Base-by-base conservation (phyloP, 192 early-diverging fungal genomes). In the Coemansia sp. region DNA sequence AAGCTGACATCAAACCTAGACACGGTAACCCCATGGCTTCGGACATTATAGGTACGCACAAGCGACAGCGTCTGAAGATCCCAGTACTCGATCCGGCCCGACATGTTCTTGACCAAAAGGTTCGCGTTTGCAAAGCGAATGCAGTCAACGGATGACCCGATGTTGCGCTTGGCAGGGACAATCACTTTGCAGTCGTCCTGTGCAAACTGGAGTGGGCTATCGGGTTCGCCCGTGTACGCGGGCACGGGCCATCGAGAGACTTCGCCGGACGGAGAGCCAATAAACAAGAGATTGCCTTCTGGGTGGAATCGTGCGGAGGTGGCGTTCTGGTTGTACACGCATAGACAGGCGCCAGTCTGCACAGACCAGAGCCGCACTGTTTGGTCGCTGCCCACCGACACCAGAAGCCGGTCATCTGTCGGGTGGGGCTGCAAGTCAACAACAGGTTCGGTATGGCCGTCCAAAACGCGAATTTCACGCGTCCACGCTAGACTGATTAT, bases 331-430 rank as follows among this genome's bases (percentile, higher is more conserved):
- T 83, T 83, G 74, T 88, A 91, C 13, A 88, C 61, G 34, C 85
- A 74, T 36, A 91, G 60, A 59, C 91, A 92, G 38, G 72, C 61
- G 19, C 83, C 79, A 6, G 75, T 84, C 8, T 82, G 77, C 49
- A 92, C 78, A 55, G 92, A 85, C 93, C 93, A 95, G 38, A 95
- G 65, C 52, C 91, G 85, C 5, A 92, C 85, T 3, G 88, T 91
- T 9, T 85, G 83, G 72, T 94, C 93, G 46, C 75, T 87, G 7
- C 88, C 75, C 3, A 88, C 85, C 0, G 93, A 93, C 4, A 91
- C 63, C 19, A 95, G 59, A 33, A 89, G 83, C 22, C 86, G 74
- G 57, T 82, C 73, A 38, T 90, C 85, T 13, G 73, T 76, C 9
- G 93, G 91, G 62, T 94, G 86, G 9, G 87, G 71, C 65, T 90